Base-by-base conservation (phyloP, 257 asterid genomes). In the Solanum lycopersicoides region DNA sequence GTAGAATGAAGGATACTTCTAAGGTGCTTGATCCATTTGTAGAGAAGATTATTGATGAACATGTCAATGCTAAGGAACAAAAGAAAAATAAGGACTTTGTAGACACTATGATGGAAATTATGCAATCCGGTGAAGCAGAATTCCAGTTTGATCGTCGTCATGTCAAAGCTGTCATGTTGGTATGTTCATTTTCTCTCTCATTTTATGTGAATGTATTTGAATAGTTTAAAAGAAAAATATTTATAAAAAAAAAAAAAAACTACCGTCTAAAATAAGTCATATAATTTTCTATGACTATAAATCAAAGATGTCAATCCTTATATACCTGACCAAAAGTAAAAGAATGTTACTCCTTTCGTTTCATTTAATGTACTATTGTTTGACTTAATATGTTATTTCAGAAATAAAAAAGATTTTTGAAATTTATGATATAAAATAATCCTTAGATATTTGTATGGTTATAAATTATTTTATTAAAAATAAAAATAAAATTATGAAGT, bases 81-180 rank as follows among this genome's bases (percentile, higher is more conserved):
- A 89, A 75, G 9, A 25, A 85, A 79, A 87, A 82, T 2, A 89
- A 90, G 76, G 94, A 90, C 11, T 88, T 92, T 68, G 94, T 93
- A 21, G 93, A 90, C 73, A 93, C 91, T 28, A 69, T 93, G 93
- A 44, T 93, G 92, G 80, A 87, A 28, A 77, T 92, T 74, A 90
- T 90, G 93, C 86, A 86, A 82, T 87, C 92, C 7, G 90, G 92
- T 37, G 86, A 91, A 12, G 65, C 82, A 0, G 90, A 88, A n/a
- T 91, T 91, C 59, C 90, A 88, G 82, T 91, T 93, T n/a, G 93
- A 91, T n/a, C 91, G 94, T 7, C 88, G 91, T 6, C 92, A 93
- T 88, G 90, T 92, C 86, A 93, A 93, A 89, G 93, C 93, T 39
- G 83, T 91, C 30, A 73, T 92, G 91, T 80, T 92, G 96, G 96